phyloP scores from a whole-genome alignment of 192 early-diverging fungal species.

The Helicostylum pulchrum region DNA sequence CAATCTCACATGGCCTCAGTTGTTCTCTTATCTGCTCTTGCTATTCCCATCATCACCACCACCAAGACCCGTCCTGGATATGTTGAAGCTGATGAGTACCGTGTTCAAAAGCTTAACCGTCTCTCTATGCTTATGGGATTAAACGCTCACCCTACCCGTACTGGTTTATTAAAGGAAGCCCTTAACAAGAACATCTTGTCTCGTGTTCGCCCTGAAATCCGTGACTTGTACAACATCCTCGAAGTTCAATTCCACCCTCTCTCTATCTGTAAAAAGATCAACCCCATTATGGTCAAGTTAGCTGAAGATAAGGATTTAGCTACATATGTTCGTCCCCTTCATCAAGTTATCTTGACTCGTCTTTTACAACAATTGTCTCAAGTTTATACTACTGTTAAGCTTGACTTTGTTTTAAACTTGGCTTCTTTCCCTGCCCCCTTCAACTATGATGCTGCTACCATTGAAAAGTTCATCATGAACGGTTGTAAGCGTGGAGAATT shows the following conservation, averaged over 20 bases:
- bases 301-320: constrained; percentile 69
- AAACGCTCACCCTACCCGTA: constrained; percentile 78
- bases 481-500: constrained; percentile 96
- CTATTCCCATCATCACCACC: constrained; percentile 93
- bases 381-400: constrained; percentile 96
- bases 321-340: constrained; percentile 91
- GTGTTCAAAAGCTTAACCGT: constrained; percentile 70
- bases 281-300: constrained; percentile 78
- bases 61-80: constrained; percentile 70
- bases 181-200: constrained; percentile 81
- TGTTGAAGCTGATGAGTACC: constrained; percentile 75
- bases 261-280: constrained; percentile 95
- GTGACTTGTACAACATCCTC: constrained; percentile 90
- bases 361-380: constrained; percentile 97
- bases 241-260: constrained; percentile 99
- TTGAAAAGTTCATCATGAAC: constrained; percentile 99
- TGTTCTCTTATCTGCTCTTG: constrained; percentile 90
- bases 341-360: constrained; percentile 95
- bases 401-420: constrained; percentile 88
- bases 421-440: constrained; percentile 85
- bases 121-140: constrained; percentile 88
- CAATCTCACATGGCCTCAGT: constrained; percentile 86
- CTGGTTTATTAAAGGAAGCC: constrained; percentile 87
- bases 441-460: constrained; percentile 78
- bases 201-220: constrained; percentile 84